Evolutionary conservation across 2,329 filamentous ascomycete genomes (phyloP), one percentile per base, ranked within the genome.

Genomic region (Claviceps pazoutovae): DNA sequence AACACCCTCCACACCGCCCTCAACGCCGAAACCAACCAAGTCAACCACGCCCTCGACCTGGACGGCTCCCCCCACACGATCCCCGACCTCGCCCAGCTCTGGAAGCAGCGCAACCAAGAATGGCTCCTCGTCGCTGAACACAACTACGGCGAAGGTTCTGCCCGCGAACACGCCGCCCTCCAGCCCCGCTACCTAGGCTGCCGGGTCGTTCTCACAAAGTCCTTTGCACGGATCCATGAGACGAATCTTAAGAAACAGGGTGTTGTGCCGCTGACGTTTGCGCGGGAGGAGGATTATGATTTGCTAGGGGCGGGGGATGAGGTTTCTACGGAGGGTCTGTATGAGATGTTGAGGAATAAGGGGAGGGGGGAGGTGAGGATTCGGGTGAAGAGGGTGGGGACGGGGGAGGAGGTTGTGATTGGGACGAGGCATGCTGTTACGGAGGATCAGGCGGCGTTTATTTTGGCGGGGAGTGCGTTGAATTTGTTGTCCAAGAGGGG

Each of bases 181-280:
- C 89, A 95, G 67, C 90, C 89, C 2, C 78, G 89, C n/a, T 95
- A 90, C 70, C 82, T 95, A 2, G 90, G 89, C 54, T 88, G 86
- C 19, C 79, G 87, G 48, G 75, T 95, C 62, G 88, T 95, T 53
- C 76, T 95, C 17, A 76, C 84, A 52, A 95, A 95, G 74, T 86
- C 80, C 39, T 95, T 95, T 64, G 89, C 89, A 0, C 83, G 89
- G 50, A 95, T 95, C 65, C 89, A 95, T 72, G 89, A 95, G 75
- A 95, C 89, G 34, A 95, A 95, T 67, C 73, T 95, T 58, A 95
- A 95, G 81, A 95, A 95, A 74, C 93, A 98, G 72, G 93, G 93
- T 56, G 86, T 98, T 37, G 88, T 98, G 45, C 93, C 93, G 2
- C 74, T 98, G 61, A 96, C 88, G 0, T 95, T 98, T 64, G 87